These are phyloP conservation scores for Amaranthus palmeri DNA, from an alignment of 148 eudicot species.

Conservation along the genomic window DNA sequence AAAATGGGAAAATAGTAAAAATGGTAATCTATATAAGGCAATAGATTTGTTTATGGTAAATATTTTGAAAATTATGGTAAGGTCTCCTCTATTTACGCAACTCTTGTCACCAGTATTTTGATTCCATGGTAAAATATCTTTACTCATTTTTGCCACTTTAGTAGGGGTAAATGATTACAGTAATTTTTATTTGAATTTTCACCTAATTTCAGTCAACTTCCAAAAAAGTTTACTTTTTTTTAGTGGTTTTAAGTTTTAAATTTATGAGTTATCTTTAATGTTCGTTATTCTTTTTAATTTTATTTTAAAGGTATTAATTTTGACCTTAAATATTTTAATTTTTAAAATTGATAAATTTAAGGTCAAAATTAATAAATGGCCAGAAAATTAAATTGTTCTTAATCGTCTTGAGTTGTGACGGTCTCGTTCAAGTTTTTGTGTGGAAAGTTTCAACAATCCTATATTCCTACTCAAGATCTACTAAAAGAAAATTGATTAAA, in stretches of 20 bases:
- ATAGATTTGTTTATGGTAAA: conserved; percentile 9
- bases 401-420: too few species aligned
- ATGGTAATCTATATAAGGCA: conserved; percentile 11
- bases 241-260: background rate
- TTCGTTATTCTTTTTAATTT: background rate
- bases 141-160: background rate
- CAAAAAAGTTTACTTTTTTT: background rate
- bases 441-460: too few species aligned
- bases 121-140: background rate
- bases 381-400: too few species aligned
- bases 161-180: too few species aligned
- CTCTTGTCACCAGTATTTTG: background rate
- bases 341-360: too few species aligned
- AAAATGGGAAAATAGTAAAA: background rate
- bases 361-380: too few species aligned
- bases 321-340: too few species aligned
- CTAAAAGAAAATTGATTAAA: too few species aligned
- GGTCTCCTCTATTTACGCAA: conserved; percentile 8
- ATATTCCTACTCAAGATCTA: too few species aligned
- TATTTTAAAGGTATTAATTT: background rate
- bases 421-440: too few species aligned
- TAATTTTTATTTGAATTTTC: too few species aligned
- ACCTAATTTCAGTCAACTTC: too few species aligned
- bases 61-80: conserved; percentile 12
- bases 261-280: background rate